phyloP scores from a whole-genome alignment of 176 grass and related monocot species.

The Aechmea fasciata region DNA sequence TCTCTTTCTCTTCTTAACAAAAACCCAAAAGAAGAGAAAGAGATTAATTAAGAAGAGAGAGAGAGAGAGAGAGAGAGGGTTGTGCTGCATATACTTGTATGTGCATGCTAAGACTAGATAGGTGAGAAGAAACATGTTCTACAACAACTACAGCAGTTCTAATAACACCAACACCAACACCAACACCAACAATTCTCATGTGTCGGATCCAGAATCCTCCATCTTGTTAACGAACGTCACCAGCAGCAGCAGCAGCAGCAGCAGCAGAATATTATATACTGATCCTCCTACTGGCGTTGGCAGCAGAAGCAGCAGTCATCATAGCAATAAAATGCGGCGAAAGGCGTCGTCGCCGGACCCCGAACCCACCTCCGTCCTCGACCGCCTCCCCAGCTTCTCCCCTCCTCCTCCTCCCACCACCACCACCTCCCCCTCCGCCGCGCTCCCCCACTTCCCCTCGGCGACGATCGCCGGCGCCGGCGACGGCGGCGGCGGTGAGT shows the following conservation, averaged over 20 bases:
- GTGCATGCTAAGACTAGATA: no score
- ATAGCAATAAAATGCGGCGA: not conserved
- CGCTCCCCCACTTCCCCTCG: slow-evolving; percentile 23
- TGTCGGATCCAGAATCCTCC: no score
- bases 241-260: not conserved
- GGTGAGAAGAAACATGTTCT: no score
- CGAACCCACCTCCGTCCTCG: slow-evolving; percentile 44
- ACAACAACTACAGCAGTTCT: no score
- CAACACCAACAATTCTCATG: no score
- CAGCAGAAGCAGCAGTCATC: not conserved
- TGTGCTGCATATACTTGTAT: no score
- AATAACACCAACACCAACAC: no score
- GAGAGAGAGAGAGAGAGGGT: not conserved
- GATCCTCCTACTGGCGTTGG: no score
- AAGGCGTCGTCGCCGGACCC: slow-evolving; percentile 4
- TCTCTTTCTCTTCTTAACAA: not conserved
- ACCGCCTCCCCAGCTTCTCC: slow-evolving; percentile 33
- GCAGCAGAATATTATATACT: not conserved
- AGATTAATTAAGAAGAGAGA: not conserved
- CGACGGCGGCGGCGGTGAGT: slow-evolving; percentile 24
- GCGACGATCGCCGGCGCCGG: slow-evolving; percentile 4
- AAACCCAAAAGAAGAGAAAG: not conserved
- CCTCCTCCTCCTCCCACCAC: slow-evolving; percentile 22
- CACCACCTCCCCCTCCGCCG: slow-evolving; percentile 11
- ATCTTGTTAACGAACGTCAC: not conserved